Percentiles rank a stretch among this genome's conserved stretches.
phyloP scores from a whole-genome alignment of 2,329 filamentous ascomycete species.

The Lithohypha guttulata region DNA sequence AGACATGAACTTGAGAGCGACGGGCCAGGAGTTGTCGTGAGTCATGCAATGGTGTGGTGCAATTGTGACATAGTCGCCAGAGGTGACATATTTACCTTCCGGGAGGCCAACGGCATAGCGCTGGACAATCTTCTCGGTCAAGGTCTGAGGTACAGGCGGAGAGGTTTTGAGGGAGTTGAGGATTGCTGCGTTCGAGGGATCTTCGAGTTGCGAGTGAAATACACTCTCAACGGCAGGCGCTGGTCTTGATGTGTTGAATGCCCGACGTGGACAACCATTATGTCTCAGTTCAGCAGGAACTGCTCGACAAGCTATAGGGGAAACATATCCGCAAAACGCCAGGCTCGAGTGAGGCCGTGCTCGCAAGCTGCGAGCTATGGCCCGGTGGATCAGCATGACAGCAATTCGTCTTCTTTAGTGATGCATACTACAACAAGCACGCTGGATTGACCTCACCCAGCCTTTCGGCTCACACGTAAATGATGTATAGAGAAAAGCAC shows the following conservation, averaged over 20 bases:
- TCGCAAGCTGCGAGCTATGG: neutral
- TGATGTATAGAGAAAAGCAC: no score
- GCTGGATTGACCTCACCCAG: no score
- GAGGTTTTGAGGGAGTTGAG: slow-evolving; percentile 60
- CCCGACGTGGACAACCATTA: neutral
- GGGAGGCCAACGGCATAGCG: slow-evolving; percentile 65
- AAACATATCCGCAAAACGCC: neutral
- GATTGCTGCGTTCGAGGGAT: slow-evolving; percentile 55
- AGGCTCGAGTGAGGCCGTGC: neutral
- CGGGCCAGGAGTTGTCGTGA: slow-evolving; percentile 73
- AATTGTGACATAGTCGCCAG: slow-evolving; percentile 76
- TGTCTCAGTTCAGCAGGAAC: neutral
- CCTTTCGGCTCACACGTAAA: no score
- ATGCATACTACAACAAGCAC: no score
- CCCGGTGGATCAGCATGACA: no score
- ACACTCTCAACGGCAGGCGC: slow-evolving; percentile 28
- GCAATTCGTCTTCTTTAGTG: no score
- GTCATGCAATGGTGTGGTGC: slow-evolving; percentile 67
- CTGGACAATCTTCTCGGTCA: slow-evolving; percentile 91
- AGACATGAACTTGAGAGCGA: slow-evolving; percentile 69
- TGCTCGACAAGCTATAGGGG: neutral
- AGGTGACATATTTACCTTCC: slow-evolving; percentile 60
- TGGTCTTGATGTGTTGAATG: neutral
- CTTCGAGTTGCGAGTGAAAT: slow-evolving; percentile 55
- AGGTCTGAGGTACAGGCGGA: slow-evolving; percentile 53